Evolutionary conservation across 305 asterid genomes (phyloP).

Genomic region (Solanum hybrid): DNA sequence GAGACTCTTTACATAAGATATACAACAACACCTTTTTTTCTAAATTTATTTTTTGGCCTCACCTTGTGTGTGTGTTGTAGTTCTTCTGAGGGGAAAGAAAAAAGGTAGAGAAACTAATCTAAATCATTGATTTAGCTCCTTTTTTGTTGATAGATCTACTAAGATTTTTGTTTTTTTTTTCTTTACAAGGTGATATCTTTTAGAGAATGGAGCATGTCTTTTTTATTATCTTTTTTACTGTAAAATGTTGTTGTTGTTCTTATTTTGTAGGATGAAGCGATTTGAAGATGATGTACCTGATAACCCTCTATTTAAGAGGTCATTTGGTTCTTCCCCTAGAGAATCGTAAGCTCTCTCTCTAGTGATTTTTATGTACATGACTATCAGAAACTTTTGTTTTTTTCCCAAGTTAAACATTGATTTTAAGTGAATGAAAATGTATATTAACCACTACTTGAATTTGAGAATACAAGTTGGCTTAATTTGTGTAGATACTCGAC

Average conservation of each 20-base stretch:
- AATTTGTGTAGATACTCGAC: not conserved
- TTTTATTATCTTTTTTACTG: not conserved
- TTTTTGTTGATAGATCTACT: not conserved
- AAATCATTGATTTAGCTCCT: not conserved
- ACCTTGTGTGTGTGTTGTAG: not conserved
- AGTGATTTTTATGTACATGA: not conserved
- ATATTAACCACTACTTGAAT: not conserved
- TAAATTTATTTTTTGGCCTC: not conserved
- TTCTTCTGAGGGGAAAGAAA: not conserved
- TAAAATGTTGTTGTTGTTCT: not conserved
- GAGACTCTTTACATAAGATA: not conserved
- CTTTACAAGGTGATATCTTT: not conserved
- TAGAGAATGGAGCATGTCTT: not conserved
- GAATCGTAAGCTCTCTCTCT: not conserved
- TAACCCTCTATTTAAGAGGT: not conserved
- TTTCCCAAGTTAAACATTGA: not conserved
- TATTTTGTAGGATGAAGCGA: not conserved
- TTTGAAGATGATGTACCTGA: not conserved
- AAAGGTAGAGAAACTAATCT: not conserved
- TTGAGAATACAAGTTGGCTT: not conserved
- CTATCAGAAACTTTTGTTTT: not conserved
- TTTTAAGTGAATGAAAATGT: not conserved
- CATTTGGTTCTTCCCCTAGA: not conserved
- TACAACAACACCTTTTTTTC: not conserved
- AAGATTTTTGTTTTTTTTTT: not conserved